phyloP scores from a whole-genome alignment of 1,284 basidiomycete species.

The Paramarasmius palmivorus region DNA sequence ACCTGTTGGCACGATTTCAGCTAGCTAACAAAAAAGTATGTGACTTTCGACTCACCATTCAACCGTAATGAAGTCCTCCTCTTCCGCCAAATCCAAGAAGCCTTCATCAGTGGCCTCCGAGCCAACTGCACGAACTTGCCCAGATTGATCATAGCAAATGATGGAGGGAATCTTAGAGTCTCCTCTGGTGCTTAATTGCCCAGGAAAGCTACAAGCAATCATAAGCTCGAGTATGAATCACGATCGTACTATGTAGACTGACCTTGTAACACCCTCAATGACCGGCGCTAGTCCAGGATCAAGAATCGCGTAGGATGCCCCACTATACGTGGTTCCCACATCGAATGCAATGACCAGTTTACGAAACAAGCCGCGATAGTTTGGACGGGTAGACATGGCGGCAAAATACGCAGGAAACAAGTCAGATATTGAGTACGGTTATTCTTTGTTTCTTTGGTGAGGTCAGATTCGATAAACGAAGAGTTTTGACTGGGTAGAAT shows the following conservation, averaged over 20 bases:
- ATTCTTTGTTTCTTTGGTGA: too few species aligned
- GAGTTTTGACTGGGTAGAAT: too few species aligned
- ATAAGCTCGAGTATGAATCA: neutral
- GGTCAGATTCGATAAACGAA: too few species aligned
- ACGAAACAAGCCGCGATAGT: slow-evolving; percentile 3
- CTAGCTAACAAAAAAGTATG: too few species aligned
- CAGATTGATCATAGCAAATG: slow-evolving; percentile 49
- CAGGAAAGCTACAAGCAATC: neutral
- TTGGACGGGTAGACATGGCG: neutral
- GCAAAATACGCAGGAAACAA: too few species aligned
- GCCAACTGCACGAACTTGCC: slow-evolving; percentile 47
- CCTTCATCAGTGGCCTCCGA: slow-evolving; percentile 50
- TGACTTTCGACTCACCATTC: neutral
- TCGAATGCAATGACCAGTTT: slow-evolving; percentile 8
- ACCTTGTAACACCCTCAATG: slow-evolving; percentile 4
- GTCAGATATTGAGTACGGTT: too few species aligned
- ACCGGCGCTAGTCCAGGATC: slow-evolving; percentile 1
- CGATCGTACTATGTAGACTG: neutral
- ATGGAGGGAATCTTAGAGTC: slow-evolving; percentile 58
- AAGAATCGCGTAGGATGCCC: slow-evolving; percentile 3
- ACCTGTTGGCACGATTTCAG: slow-evolving; percentile 4
- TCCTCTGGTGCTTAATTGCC: slow-evolving; percentile 16
- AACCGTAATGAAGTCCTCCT: neutral
- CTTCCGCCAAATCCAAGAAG: slow-evolving; percentile 39
- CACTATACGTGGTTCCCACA: slow-evolving; percentile 6